Base-by-base conservation (phyloP, 768 basidiomycete genomes). In the Peribolospora baueri region DNA sequence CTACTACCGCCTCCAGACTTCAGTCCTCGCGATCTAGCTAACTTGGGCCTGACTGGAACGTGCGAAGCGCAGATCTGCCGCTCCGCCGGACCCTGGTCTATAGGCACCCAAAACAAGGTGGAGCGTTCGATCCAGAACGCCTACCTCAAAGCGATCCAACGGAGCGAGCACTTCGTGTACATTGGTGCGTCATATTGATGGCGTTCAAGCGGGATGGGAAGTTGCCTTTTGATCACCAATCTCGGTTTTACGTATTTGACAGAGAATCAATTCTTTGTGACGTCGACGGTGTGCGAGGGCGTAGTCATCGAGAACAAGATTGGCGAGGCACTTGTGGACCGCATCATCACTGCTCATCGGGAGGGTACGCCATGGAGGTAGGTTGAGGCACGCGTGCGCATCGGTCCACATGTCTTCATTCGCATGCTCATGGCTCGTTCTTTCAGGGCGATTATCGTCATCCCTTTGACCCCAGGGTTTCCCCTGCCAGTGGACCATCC, bases 31-130 rank as follows among this genome's bases (percentile, higher is more conserved):
- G 86, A 97, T 59, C 73, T 98, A 5, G 70, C 76, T 37, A 73
- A 77, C 36, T 71, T 84, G 69, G 82, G 84, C 42, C 72, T 98
- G 46, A 86, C 84, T 1, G 93, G 93, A 6, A 97, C 91, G 0
- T 95, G 90, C 67, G 93, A 98, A 65, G 73, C 93, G 64, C 93
- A 98, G 64, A 86, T 98, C 58, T 91, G 87, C 66, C 79, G 93
- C 37, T 91, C 86, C 11, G 82, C 84, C 9, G 87, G 88, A 2
- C 84, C 86, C 2, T 98, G 93, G 93, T 95, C 90, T 3, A 73
- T 97, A 67, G 93, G 90, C 3, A 95, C 88, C 3, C 74, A 78
- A 14, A 79, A 77, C 54, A 78, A 74, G 61, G 76, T 81, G 50
- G 93, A 98, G 67, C 77, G 80, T 62, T 95, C 91, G 9, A 87